Conservation (phyloP, 2,329 filamentous ascomycete genomes). For the Celoporthe dispersa region DNA sequence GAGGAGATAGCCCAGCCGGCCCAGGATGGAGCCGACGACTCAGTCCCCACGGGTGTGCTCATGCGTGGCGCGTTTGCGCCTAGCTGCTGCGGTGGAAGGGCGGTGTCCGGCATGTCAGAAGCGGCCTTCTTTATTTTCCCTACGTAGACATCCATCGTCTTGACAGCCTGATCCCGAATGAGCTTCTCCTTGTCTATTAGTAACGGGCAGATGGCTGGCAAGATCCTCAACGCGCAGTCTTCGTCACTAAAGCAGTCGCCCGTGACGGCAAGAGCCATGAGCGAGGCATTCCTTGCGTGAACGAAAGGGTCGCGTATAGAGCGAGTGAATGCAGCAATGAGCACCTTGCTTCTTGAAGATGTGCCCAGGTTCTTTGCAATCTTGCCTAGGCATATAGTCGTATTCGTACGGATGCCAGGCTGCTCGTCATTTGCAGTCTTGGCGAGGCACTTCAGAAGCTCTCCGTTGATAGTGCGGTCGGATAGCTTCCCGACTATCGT, state of each 20-base stretch:
- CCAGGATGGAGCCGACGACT: constrained; percentile 71
- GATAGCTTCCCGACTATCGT: constrained; percentile 87
- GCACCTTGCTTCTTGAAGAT: constrained; percentile 82
- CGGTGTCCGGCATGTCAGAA: constrained; percentile 78
- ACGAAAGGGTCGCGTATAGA: constrained; percentile 93
- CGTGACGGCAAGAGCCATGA: constrained; percentile 86
- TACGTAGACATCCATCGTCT: constrained; percentile 86
- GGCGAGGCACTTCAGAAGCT: constrained; percentile 85
- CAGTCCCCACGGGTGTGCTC: constrained; percentile 70
- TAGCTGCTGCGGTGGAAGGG: constrained; percentile 65
- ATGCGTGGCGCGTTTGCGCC: constrained; percentile 69
- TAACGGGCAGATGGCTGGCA: constrained; percentile 82
- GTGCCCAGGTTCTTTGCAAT: constrained; percentile 87
- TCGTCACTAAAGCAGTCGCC: constrained; percentile 86
- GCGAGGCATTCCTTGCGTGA: constrained; percentile 86
- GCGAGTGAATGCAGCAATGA: constrained; percentile 89
- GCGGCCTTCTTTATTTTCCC: constrained; percentile 80
- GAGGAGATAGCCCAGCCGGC: constrained; percentile 98
- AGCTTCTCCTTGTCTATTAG: constrained; percentile 96
- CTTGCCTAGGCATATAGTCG: constrained; percentile 95
- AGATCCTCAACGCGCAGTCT: constrained; percentile 80
- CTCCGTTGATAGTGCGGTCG: constrained; percentile 90
- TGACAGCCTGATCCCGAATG: constrained; percentile 87
- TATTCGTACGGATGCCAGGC: constrained; percentile 95
- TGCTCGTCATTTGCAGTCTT: constrained; percentile 98